Conservation (phyloP, 805 yeast species). For the Candida awuae region DNA sequence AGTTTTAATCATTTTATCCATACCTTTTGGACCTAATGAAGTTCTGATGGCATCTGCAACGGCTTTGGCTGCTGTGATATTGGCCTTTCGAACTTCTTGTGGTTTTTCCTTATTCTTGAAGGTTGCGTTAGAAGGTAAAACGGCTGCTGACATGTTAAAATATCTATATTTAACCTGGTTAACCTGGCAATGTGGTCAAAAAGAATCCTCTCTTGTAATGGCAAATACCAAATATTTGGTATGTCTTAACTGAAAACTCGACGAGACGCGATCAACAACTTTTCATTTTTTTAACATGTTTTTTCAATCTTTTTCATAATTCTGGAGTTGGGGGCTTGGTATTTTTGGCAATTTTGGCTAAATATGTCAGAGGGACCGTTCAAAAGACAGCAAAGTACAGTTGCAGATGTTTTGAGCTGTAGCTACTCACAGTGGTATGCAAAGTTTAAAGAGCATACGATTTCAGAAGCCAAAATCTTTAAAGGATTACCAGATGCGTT, state of each 20-base stretch:
- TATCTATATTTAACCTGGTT: neutral
- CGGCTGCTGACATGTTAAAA: conserved; percentile 10
- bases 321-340: no score
- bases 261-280: no score
- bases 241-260: no score
- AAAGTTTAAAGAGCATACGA: conserved; percentile 35
- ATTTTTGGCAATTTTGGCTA: no score
- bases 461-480: conserved; percentile 45
- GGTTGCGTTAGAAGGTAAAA: conserved; percentile 50
- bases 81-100: conserved; percentile 83
- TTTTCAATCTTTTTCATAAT: no score
- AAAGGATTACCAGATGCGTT: conserved; percentile 51
- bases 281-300: no score
- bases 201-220: no score
- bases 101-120: conserved; percentile 94
- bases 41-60: conserved; percentile 95
- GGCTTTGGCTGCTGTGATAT: conserved; percentile 87
- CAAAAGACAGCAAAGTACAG: conserved; percentile 23
- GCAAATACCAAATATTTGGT: no score
- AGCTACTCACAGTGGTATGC: conserved; percentile 55
- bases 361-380: conserved; percentile 17
- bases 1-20: conserved; percentile 98
- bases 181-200: neutral
- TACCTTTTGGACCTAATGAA: conserved; percentile 96
- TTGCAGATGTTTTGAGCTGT: conserved; percentile 42